Evolutionary conservation across 306 rosid genomes (phyloP), one percentile per base, ranked within the genome.

Genomic region (Acacia melanoxylon): DNA sequence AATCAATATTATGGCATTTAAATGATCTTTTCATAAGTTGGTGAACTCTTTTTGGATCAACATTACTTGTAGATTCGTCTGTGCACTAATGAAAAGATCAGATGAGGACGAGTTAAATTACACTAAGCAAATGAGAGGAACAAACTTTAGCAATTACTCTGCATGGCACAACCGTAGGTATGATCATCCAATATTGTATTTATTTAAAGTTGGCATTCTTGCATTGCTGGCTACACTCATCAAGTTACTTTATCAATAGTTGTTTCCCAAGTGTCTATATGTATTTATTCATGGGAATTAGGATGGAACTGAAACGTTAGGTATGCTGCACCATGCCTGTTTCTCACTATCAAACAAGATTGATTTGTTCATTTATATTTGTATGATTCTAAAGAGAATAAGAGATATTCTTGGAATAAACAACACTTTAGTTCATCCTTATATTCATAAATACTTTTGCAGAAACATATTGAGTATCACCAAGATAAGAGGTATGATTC

Each of bases 161-260:
- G 97, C 95, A 0, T 94, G 95, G 97, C 99, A 95, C 61, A 95
- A 95, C 77, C 92, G 95, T 41, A 90, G 98, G 97, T 93, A 81
- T 37, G 80, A 0, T 24, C 12, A 19, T 42, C 62, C 61, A 37
- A 3, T 41, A 4, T 11, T 66, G 41, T 72, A 46, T 17, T 72
- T 16, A 31, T 31, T 62, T 33, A 31, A 35, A 66, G 59, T 33
- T 68, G 46, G 29, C 45, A 68, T 83, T 61, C 25, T 0, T 13
- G 27, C 74, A 71, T 52, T 63, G 63, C 77, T 63, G 77, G 65
- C 29, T 22, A 22, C 35, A 27, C 40, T 5, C 37, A n/a, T 35
- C 72, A 1, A 7, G 44, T 68, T 68, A 67, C 59, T 67, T 49
- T 83, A 13, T 33, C 67, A 20, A 9, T 17, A n/a, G 54, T 78